Evolutionary conservation across 2,329 filamentous ascomycete genomes (phyloP).

Genomic region (Dothideomycetidae sp.): DNA sequence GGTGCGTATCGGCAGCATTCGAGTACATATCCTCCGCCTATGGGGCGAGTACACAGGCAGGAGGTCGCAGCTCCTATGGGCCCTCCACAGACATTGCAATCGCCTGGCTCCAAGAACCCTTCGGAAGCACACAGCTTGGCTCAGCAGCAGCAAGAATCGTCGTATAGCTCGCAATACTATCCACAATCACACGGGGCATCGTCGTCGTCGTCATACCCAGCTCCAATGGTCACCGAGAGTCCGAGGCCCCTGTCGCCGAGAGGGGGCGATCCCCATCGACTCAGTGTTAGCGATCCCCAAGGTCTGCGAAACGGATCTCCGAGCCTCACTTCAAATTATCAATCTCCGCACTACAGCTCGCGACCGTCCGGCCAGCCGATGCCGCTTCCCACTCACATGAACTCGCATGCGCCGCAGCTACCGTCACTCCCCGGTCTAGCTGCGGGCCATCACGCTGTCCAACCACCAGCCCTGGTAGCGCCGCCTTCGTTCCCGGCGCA

Average conservation of each 20-base stretch:
- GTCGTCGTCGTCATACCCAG: constrained; percentile 1
- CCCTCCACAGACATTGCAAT: constrained; percentile 22
- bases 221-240: constrained; percentile 53
- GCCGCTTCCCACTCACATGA: constrained; percentile 34
- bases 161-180: constrained; percentile 16
- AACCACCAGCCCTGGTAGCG: constrained; percentile 13
- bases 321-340: constrained; percentile 50
- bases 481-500: constrained; percentile 9
- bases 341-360: constrained; percentile 45
- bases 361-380: constrained; percentile 44
- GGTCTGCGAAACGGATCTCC: constrained; percentile 46
- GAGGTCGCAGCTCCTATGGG: constrained; percentile 18
- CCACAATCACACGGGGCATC: constrained; percentile 21
- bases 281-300: constrained; percentile 36
- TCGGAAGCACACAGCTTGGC: constrained; percentile 25
- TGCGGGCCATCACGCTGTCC: constrained; percentile 16
- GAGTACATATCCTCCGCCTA: constrained; percentile 65
- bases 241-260: constrained; percentile 70
- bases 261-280: constrained; percentile 33
- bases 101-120: constrained; percentile 19
- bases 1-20: constrained; percentile 50
- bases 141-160: constrained; percentile 16
- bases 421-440: constrained; percentile 28
- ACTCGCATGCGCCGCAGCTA: constrained; percentile 24
- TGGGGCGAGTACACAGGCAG: constrained; percentile 19